These are phyloP conservation scores for Arachnopeziza araneosa DNA, from an alignment of 2,329 filamentous ascomycete species.

Conservation along the genomic window DNA sequence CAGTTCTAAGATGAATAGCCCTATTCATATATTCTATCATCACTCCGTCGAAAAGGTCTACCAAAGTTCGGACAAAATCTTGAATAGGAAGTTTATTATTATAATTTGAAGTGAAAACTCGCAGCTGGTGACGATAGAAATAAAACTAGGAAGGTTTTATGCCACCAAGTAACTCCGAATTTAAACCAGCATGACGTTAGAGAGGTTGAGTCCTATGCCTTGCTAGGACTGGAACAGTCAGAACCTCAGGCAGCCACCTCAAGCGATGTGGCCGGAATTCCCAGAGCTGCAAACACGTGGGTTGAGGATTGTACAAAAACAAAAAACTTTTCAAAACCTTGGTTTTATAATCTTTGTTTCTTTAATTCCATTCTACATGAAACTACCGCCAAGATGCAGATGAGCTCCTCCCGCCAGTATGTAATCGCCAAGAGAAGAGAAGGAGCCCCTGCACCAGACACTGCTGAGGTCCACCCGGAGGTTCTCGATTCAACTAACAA, in stretches of 20 bases:
- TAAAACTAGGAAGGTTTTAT: too few species aligned
- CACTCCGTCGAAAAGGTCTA: too few species aligned
- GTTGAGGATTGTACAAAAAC: neutral
- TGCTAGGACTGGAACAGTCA: too few species aligned
- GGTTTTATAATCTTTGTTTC: neutral
- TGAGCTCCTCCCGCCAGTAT: neutral
- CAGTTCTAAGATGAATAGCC: too few species aligned
- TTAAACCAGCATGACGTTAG: too few species aligned
- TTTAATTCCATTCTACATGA: neutral
- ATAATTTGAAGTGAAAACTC: too few species aligned
- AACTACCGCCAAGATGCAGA: neutral
- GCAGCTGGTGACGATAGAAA: too few species aligned
- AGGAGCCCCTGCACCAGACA: slow-evolving; percentile 1
- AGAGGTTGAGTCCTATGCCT: too few species aligned
- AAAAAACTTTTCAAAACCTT: neutral
- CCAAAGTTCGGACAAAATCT: too few species aligned
- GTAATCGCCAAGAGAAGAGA: neutral
- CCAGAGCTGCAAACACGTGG: neutral
- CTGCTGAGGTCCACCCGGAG: slow-evolving; percentile 21
- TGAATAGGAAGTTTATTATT: too few species aligned
- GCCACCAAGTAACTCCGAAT: too few species aligned
- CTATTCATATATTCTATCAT: too few species aligned
- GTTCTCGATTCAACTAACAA: slow-evolving; percentile 25
- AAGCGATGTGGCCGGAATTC: neutral
- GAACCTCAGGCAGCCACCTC: neutral